These are phyloP conservation scores for Rosa chinensis DNA, from an alignment of 306 rosid species.

Conservation along the genomic window DNA sequence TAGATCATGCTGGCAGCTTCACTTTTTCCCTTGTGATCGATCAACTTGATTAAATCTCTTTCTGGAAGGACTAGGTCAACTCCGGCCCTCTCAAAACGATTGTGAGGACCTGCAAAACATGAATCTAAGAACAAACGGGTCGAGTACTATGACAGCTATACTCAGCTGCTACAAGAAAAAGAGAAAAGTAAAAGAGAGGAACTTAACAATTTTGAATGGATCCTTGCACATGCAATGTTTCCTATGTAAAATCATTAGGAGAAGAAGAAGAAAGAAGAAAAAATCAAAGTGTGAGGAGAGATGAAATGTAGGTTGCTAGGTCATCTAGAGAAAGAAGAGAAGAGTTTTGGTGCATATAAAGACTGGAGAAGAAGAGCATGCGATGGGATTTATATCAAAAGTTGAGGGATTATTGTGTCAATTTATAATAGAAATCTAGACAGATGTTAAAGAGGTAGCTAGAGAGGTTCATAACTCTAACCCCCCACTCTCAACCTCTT, in stretches of 20 bases:
- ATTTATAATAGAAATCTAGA: slow-evolving; percentile 5
- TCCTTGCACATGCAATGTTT: slow-evolving; percentile 1
- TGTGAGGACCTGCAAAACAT: not conserved
- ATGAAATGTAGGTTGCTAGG: not conserved
- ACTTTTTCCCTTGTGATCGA: slow-evolving; percentile 78
- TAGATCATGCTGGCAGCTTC: slow-evolving; percentile 99
- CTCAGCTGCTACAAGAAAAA: not conserved
- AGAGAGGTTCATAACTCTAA: not conserved
- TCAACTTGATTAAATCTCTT: not conserved
- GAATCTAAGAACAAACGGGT: not conserved
- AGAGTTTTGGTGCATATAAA: not conserved
- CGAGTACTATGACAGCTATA: not conserved
- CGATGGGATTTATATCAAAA: no score
- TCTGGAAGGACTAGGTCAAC: not conserved
- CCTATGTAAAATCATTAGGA: not conserved
- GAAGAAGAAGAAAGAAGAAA: not conserved
- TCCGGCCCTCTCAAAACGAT: not conserved
- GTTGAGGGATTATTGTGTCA: not conserved
- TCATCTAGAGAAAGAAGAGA: not conserved
- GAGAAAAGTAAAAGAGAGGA: not conserved
- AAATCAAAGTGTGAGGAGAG: not conserved
- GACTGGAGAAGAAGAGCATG: not conserved
- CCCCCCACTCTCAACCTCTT: not conserved
- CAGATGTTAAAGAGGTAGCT: slow-evolving; percentile 12
- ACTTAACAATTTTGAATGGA: not conserved